Evolutionary conservation across 805 yeast genomes (phyloP).

Genomic region (Kluyveromyces siamensis): DNA sequence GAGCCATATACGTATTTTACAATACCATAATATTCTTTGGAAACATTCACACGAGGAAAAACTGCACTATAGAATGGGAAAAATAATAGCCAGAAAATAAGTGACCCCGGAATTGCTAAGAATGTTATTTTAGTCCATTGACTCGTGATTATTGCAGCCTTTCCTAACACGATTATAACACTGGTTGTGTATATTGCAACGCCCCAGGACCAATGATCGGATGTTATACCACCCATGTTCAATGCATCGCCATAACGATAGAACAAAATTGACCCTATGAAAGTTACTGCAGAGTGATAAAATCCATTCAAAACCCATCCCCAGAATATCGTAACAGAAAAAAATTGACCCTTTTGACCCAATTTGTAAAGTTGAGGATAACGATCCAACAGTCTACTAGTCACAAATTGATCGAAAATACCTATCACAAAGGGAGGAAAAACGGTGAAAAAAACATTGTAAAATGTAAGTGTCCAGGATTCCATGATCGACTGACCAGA

Average conservation of each 20-base stretch:
- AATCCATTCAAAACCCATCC: constrained; percentile 96
- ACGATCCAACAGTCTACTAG: constrained; percentile 78
- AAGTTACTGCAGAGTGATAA: constrained; percentile 82
- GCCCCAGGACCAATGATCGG: constrained; percentile 95
- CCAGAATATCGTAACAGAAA: constrained; percentile 91
- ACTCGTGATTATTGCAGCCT: constrained; percentile 86
- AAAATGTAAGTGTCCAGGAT: constrained; percentile 95
- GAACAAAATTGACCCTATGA: constrained; percentile 59
- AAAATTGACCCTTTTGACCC: constrained; percentile 82
- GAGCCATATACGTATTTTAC: constrained; percentile 68
- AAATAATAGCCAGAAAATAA: constrained; percentile 70
- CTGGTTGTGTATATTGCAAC: constrained; percentile 82
- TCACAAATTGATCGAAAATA: constrained; percentile 91
- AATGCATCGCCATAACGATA: constrained; percentile 61
- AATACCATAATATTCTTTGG: constrained; percentile 78
- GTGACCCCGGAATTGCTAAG: constrained; percentile 91
- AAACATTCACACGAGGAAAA: constrained; percentile 77
- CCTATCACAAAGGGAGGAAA: constrained; percentile 95
- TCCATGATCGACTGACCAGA: constrained; percentile 95
- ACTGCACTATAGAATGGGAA: constrained; percentile 81
- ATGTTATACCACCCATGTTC: constrained; percentile 51
- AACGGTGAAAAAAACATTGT: constrained; percentile 90
- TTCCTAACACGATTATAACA: constrained; percentile 81
- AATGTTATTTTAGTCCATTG: constrained; percentile 93
- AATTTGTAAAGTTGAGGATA: constrained; percentile 89